These are phyloP conservation scores for Gillenia trifoliata DNA, from an alignment of 306 rosid genomes.

Conservation along the genomic window DNA sequence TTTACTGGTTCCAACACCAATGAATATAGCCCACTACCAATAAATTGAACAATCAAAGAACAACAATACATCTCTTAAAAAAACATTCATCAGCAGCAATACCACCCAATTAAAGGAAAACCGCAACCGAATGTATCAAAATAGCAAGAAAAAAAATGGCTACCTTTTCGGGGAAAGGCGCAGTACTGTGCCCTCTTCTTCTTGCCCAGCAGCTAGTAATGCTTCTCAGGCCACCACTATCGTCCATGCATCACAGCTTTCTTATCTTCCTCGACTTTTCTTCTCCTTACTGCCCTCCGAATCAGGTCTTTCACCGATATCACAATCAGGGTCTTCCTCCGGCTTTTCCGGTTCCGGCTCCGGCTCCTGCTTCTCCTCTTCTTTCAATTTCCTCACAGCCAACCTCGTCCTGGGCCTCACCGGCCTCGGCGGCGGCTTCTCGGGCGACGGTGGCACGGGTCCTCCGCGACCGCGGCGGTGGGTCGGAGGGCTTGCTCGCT, in stretches of 20 bases:
- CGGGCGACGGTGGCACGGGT: conserved; percentile 75
- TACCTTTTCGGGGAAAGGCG: conserved; percentile 95
- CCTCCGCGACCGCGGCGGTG: conserved; percentile 40
- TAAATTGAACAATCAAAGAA: neutral
- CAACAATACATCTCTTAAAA: neutral
- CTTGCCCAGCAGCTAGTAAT: conserved; percentile 68
- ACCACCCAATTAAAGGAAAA: neutral
- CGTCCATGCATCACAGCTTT: conserved; percentile 65
- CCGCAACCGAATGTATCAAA: neutral
- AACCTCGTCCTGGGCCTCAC: conserved; percentile 60
- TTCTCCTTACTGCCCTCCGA: conserved; percentile 20
- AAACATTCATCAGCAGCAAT: neutral
- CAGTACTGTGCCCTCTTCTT: conserved; percentile 73
- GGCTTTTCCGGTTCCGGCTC: conserved; percentile 11
- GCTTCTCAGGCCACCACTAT: conserved; percentile 75
- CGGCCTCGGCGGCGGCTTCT: conserved; percentile 34
- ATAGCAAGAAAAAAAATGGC: neutral
- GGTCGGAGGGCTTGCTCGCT: conserved; percentile 37
- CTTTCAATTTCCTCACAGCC: conserved; percentile 37
- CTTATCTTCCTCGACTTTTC: conserved; percentile 19
- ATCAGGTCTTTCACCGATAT: conserved; percentile 47
- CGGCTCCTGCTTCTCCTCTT: conserved; percentile 5
- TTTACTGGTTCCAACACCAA: neutral
- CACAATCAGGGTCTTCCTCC: conserved; percentile 35
- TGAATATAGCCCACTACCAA: neutral